phyloP scores from a whole-genome alignment of 352 stramenopile genomes.

The Phytophthora chlamydospora region DNA sequence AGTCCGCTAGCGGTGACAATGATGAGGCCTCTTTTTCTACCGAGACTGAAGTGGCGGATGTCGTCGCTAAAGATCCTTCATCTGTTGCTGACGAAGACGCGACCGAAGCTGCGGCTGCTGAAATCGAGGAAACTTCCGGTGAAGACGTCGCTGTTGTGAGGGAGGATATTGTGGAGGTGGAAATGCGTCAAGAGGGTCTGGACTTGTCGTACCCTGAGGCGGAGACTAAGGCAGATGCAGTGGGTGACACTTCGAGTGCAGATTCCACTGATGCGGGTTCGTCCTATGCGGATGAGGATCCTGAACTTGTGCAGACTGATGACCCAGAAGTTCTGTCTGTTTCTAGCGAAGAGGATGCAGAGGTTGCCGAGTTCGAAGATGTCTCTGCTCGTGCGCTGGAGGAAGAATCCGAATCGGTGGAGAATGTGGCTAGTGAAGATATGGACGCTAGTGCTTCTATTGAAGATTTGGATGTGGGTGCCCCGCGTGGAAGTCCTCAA shows the following conservation, averaged over 20 bases:
- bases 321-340: background rate
- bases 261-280: background rate
- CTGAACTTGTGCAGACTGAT: background rate
- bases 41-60: slow-evolving; percentile 10
- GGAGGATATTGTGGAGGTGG: slow-evolving; percentile 26
- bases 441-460: background rate
- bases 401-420: slow-evolving; percentile 1
- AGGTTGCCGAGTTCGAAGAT: slow-evolving; percentile 7
- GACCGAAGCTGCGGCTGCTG: slow-evolving; percentile 3
- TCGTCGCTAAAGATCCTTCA: slow-evolving; percentile 1
- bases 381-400: background rate
- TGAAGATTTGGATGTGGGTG: background rate
- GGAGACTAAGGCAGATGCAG: background rate
- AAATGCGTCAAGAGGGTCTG: slow-evolving; percentile 26
- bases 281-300: background rate
- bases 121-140: slow-evolving; percentile 1
- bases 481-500: too few species aligned
- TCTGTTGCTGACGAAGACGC: background rate
- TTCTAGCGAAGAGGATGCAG: background rate
- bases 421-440: background rate
- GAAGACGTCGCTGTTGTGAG: slow-evolving; percentile 2
- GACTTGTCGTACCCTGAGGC: slow-evolving; percentile 21
- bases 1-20: slow-evolving; percentile 7
- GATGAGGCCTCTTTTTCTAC: background rate
- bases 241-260: slow-evolving; percentile 35